Evolutionary conservation across 768 basidiomycete genomes (phyloP).

Genomic region (Tricholoma terreum): DNA sequence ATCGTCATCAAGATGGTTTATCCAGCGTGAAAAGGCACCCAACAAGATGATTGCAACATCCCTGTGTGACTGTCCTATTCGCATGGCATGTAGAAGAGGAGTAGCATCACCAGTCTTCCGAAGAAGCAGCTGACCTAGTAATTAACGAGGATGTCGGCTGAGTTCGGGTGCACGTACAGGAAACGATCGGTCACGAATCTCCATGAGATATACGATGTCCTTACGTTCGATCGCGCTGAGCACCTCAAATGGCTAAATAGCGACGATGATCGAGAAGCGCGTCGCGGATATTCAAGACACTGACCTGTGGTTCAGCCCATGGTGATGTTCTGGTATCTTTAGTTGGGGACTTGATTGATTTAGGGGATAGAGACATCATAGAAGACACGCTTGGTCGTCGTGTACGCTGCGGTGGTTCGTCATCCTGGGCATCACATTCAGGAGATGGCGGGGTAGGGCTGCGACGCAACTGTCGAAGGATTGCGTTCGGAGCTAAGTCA

Average conservation of each 20-base stretch:
- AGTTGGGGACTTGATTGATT: slow-evolving; percentile 11
- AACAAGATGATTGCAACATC: slow-evolving; percentile 86
- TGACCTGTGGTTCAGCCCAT: slow-evolving; percentile 57
- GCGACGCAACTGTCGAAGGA: slow-evolving; percentile 52
- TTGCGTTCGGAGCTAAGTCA: slow-evolving; percentile 50
- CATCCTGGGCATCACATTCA: slow-evolving; percentile 14
- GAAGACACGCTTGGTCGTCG: slow-evolving; percentile 23
- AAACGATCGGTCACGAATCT: slow-evolving; percentile 76
- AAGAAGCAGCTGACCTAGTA: slow-evolving; percentile 59
- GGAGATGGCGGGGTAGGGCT: slow-evolving; percentile 37
- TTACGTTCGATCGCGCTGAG: slow-evolving; percentile 83
- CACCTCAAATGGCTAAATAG: slow-evolving; percentile 50
- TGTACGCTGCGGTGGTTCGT: slow-evolving; percentile 6
- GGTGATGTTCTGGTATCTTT: slow-evolving; percentile 12
- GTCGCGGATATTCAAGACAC: slow-evolving; percentile 3
- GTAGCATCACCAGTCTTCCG: slow-evolving; percentile 83
- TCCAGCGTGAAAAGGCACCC: slow-evolving; percentile 88
- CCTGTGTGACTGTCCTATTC: slow-evolving; percentile 67
- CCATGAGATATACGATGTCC: slow-evolving; percentile 81
- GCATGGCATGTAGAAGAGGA: slow-evolving; percentile 88
- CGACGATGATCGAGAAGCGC: not conserved
- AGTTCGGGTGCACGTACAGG: slow-evolving; percentile 48
- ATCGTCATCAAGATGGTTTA: slow-evolving; percentile 83
- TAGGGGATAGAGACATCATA: slow-evolving; percentile 14
- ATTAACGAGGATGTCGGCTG: not conserved